phyloP scores from a whole-genome alignment of 1,284 basidiomycete species.

The Boletus sp. region DNA sequence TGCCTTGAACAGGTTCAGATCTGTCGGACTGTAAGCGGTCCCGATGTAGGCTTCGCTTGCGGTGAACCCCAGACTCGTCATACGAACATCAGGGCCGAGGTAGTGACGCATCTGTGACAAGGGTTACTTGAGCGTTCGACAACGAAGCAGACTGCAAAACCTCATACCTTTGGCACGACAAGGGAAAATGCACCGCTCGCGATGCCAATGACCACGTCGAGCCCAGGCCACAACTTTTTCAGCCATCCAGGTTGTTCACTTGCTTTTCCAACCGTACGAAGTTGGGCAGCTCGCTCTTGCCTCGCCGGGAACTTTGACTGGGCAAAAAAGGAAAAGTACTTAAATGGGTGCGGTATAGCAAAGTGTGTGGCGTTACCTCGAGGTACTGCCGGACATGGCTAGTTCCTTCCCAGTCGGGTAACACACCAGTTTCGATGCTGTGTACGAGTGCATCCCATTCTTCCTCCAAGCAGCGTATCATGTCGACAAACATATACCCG shows the following conservation, averaged over 20 bases:
- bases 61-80: slow-evolving; percentile 26
- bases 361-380: slow-evolving; percentile 14
- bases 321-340: background rate
- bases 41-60: slow-evolving; percentile 28
- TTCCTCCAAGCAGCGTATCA: slow-evolving; percentile 30
- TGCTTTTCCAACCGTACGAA: slow-evolving; percentile 21
- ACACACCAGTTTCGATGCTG: slow-evolving; percentile 21
- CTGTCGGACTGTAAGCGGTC: slow-evolving; percentile 17
- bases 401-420: slow-evolving; percentile 26
- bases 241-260: slow-evolving; percentile 22
- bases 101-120: slow-evolving; percentile 22
- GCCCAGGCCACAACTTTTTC: slow-evolving; percentile 22
- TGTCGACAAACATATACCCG: slow-evolving; percentile 23
- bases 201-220: slow-evolving; percentile 25
- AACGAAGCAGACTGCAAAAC: background rate
- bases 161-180: slow-evolving; percentile 24
- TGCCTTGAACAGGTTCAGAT: slow-evolving; percentile 25
- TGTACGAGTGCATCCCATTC: slow-evolving; percentile 26
- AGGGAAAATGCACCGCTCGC: slow-evolving; percentile 27
- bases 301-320: slow-evolving; percentile 21
- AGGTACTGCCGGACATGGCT: slow-evolving; percentile 23
- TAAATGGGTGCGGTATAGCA: background rate
- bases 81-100: slow-evolving; percentile 24
- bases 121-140: background rate
- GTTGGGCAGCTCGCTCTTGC: slow-evolving; percentile 19